Evolutionary conservation across 805 yeast genomes (phyloP), one percentile per base, ranked within the genome.

Genomic region (Metschnikowia arizonensis): DNA sequence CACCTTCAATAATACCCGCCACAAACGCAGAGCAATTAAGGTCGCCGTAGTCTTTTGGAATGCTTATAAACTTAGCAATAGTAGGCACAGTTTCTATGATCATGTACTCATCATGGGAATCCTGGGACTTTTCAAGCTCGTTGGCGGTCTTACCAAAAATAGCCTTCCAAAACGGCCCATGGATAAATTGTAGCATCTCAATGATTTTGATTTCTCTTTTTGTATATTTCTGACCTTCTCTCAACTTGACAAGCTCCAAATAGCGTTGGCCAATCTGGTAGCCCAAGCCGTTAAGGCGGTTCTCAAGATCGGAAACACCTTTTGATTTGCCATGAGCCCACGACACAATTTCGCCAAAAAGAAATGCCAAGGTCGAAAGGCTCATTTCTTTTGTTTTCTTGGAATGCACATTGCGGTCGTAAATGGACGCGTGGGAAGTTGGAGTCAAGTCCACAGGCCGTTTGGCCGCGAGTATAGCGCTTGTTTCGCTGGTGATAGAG

Each of bases 1-100:
- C 81, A 0, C 95, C 95, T 61, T 88, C 96, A 33, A 88, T 74
- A 12, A 88, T 75, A 0, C 96, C 96, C 0, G 95, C 96, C 1
- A 83, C 78, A 59, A 85, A 86, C 0, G 96, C 90, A 12, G 84
- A 82, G 58, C 93, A 85, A 58, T 85, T 86, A 56, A 88, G 72
- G 50, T 81, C 82, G 9, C 85, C 82, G 58, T 83, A 81, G 52
- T 88, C 95, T 53, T 78, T 79, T 2, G 96, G 96, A 4, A 85
- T 82, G 25, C 86, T 79, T 9, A 88, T 79, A 58, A 74, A 88
- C 54, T 77, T 78, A n/a, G 86, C 74, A 32, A 88, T 71, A 37
- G 85, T 55, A 5, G 96, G 96, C 11, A 72, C 61, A 55, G 82
- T 79, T 60, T 88, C 96, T 14, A 80, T 81, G 48, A 88, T 85